A percentile compares a stretch with the other conserved stretches of the same genome.
Evolutionary conservation across 495 filamentous ascomycete genomes (phyloP).

Genomic region (Umbilicaria muhlenbergii): DNA sequence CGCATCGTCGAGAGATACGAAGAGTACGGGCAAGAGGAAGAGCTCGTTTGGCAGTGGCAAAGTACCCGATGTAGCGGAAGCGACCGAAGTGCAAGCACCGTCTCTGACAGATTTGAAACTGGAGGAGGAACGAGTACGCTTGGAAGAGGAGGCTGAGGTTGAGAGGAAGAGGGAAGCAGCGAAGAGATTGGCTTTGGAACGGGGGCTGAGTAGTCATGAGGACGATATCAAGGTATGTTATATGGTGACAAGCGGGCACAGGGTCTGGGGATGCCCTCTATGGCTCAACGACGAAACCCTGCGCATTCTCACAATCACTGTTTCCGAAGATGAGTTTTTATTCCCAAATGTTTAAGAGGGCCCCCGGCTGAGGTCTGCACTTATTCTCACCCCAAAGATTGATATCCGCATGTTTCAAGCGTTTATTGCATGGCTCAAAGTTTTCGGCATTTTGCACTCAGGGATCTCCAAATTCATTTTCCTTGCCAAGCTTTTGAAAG

Average conservation of each 20-base stretch:
- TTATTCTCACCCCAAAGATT: no score
- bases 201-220: slow-evolving; percentile 37
- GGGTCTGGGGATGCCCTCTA: no score
- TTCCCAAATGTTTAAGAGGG: no score
- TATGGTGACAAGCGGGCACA: not conserved
- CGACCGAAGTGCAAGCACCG: slow-evolving; percentile 20
- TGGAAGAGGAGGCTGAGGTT: slow-evolving; percentile 56
- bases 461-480: no score
- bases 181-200: slow-evolving; percentile 48
- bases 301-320: no score
- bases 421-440: no score
- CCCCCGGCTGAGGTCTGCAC: no score
- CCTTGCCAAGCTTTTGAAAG: no score
- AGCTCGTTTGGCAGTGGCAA: slow-evolving; percentile 13
- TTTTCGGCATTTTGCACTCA: no score
- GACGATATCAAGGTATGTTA: slow-evolving; percentile 1
- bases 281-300: no score
- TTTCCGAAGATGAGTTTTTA: no score
- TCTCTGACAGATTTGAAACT: slow-evolving; percentile 58
- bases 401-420: no score
- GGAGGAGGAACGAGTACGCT: slow-evolving; percentile 55
- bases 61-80: slow-evolving; percentile 12
- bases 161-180: slow-evolving; percentile 58
- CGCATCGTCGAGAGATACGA: slow-evolving; percentile 32
- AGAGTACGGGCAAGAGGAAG: slow-evolving; percentile 20